phyloP scores from a whole-genome alignment of 345 rosid species.

The Sonneratia alba region DNA sequence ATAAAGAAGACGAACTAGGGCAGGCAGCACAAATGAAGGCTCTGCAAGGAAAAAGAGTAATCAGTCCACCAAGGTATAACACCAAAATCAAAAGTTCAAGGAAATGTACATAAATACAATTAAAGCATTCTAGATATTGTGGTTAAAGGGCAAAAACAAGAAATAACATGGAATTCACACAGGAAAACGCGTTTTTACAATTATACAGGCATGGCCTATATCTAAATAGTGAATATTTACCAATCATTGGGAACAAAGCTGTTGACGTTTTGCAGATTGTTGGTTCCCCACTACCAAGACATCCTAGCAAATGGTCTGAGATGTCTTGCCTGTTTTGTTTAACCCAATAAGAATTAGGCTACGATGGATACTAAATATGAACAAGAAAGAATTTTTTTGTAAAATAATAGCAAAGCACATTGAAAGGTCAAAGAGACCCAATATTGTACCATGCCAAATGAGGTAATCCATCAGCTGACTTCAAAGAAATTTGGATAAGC shows the following conservation, averaged over 20 bases:
- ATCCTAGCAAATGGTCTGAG: constrained; percentile 42
- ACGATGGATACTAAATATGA: constrained; percentile 8
- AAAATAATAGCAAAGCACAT: constrained; percentile 3
- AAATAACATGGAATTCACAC: background rate
- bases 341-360: constrained; percentile 6
- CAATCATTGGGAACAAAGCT: constrained; percentile 49
- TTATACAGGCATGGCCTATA: background rate
- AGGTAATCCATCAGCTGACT: constrained; percentile 27
- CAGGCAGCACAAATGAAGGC: constrained; percentile 57
- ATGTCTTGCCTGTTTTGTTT: constrained; percentile 54
- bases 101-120: background rate
- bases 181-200: background rate
- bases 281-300: constrained; percentile 53
- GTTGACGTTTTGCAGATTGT: constrained; percentile 40
- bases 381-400: constrained; percentile 7
- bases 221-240: constrained; percentile 23
- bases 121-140: background rate
- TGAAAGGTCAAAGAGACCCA: constrained; percentile 6
- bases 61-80: background rate
- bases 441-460: constrained; percentile 47
- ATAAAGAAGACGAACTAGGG: constrained; percentile 42
- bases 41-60: constrained; percentile 34
- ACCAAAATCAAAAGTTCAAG: background rate
- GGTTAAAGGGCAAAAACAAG: background rate
- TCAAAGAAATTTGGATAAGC: constrained; percentile 33